A percentile compares a stretch with the other conserved stretches of the same genome.
phyloP scores from a whole-genome alignment of 2,329 filamentous ascomycete species.

The Didymella lethalis region DNA sequence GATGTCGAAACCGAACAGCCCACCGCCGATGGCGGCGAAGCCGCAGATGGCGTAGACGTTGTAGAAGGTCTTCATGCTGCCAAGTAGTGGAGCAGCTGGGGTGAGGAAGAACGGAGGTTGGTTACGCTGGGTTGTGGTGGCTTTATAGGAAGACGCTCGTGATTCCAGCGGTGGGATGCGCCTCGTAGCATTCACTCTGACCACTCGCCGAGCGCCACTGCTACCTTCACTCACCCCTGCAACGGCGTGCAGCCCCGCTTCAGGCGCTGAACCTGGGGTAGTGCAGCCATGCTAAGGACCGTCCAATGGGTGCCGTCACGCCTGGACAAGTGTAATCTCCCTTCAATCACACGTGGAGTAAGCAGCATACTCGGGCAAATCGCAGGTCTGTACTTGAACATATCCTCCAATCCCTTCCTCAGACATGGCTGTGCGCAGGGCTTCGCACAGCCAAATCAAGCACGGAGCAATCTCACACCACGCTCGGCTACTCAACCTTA shows the following conservation, averaged over 20 bases:
- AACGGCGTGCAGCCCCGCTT: conserved; percentile 28
- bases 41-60: conserved; percentile 67
- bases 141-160: conserved; percentile 33
- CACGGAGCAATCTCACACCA: conserved; percentile 19
- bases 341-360: too few species aligned
- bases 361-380: too few species aligned
- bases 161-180: conserved; percentile 21
- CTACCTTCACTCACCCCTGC: conserved; percentile 17
- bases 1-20: conserved; percentile 52
- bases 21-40: conserved; percentile 66
- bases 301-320: neutral
- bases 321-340: conserved; percentile 3
- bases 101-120: conserved; percentile 14
- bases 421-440: too few species aligned
- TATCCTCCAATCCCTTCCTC: too few species aligned
- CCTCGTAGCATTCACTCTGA: conserved; percentile 23
- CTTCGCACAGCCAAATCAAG: neutral
- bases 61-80: conserved; percentile 50
- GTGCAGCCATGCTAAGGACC: conserved; percentile 5
- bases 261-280: conserved; percentile 39
- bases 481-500: conserved; percentile 5
- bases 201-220: too few species aligned
- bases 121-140: conserved; percentile 7
- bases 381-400: too few species aligned
- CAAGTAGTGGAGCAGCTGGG: conserved; percentile 24